These are phyloP conservation scores for Pichia paraexigua DNA, from an alignment of 805 yeast genomes.

Conservation along the genomic window DNA sequence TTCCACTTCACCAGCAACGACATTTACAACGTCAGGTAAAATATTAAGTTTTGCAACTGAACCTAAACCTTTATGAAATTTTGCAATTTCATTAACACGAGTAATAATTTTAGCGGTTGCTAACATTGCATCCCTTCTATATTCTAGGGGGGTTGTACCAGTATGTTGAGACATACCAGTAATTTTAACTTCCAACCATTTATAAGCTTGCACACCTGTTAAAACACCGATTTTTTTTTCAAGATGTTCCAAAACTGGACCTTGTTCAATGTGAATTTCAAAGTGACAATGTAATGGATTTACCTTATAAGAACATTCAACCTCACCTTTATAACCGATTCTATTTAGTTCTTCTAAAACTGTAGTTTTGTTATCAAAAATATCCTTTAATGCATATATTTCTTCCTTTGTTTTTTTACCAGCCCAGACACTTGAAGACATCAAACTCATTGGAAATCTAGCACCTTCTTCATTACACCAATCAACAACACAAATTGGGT, in stretches of 20 bases:
- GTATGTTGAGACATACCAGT: constrained; percentile 63
- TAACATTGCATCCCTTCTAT: constrained; percentile 54
- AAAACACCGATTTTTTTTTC: constrained; percentile 56
- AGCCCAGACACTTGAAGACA: constrained; percentile 65
- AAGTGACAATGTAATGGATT: constrained; percentile 62
- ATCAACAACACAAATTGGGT: constrained; percentile 54
- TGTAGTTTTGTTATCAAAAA: constrained; percentile 42
- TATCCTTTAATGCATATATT: constrained; percentile 44
- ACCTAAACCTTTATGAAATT: constrained; percentile 42
- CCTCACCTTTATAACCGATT: constrained; percentile 54
- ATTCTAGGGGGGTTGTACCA: constrained; percentile 61
- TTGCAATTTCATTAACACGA: constrained; percentile 48
- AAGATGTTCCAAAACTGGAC: constrained; percentile 56
- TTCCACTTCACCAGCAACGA: constrained; percentile 53
- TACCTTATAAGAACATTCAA: constrained; percentile 37
- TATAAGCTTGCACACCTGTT: constrained; percentile 56
- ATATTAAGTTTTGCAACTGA: constrained; percentile 52
- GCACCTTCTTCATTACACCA: constrained; percentile 84
- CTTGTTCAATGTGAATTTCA: constrained; percentile 72
- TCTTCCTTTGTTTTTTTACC: constrained; percentile 39
- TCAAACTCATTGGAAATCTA: constrained; percentile 59
- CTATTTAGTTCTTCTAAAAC: constrained; percentile 48
- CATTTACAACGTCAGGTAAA: constrained; percentile 57
- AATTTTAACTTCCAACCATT: constrained; percentile 52
- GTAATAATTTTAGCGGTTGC: constrained; percentile 52